Evolutionary conservation across 352 stramenopile genomes (phyloP).

Genomic region (Pythium chondricola): DNA sequence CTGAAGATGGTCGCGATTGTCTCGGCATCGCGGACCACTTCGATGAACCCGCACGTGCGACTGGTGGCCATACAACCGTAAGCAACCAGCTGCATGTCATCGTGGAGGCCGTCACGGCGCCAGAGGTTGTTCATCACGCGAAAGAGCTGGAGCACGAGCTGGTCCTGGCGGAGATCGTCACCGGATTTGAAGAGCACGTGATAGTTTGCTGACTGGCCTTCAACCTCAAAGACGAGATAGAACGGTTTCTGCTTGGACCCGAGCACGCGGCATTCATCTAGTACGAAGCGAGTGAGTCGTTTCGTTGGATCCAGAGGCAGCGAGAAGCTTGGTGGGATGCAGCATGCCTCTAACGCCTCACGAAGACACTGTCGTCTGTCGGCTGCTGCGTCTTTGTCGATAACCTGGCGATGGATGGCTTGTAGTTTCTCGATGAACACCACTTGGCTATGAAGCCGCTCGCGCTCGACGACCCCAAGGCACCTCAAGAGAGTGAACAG

Average conservation of each 20-base stretch:
- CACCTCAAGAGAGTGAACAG: conserved; percentile 11
- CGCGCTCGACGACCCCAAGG: background rate
- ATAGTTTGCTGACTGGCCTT: conserved; percentile 8
- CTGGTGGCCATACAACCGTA: conserved; percentile 56
- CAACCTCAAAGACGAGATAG: conserved; percentile 22
- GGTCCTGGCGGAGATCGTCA: conserved; percentile 79
- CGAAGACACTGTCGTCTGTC: conserved; percentile 16
- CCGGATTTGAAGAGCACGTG: conserved; percentile 66
- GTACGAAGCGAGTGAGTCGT: conserved; percentile 3
- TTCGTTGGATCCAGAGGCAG: conserved; percentile 17
- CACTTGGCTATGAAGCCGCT: conserved; percentile 5
- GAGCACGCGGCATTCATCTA: conserved; percentile 13
- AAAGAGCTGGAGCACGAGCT: conserved; percentile 64
- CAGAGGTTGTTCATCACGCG: conserved; percentile 59
- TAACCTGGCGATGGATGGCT: conserved; percentile 10
- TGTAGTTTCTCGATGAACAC: conserved; percentile 8
- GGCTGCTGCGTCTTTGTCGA: conserved; percentile 4
- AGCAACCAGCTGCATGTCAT: conserved; percentile 38
- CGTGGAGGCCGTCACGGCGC: conserved; percentile 17
- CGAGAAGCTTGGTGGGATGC: conserved; percentile 12
- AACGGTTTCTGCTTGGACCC: conserved; percentile 23
- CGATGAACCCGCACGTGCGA: conserved; percentile 38
- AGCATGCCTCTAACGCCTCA: background rate
- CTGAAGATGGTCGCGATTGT: conserved; percentile 44
- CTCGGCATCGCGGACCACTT: conserved; percentile 46